phyloP scores from a whole-genome alignment of 805 yeast genomes.

The Kodamaea laetipori region DNA sequence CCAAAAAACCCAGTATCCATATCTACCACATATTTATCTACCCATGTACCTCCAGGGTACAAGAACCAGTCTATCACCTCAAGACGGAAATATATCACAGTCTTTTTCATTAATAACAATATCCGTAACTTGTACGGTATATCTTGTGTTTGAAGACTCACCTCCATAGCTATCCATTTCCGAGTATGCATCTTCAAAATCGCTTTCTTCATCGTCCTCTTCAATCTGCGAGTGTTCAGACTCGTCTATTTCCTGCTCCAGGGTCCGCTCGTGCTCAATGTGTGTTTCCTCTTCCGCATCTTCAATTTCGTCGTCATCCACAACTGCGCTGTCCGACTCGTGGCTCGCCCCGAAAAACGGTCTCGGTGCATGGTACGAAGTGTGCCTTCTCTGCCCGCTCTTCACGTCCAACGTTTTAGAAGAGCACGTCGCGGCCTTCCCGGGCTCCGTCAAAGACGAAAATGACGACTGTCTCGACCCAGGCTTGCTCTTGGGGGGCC shows the following conservation, averaged over 20 bases:
- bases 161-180: slow-evolving; percentile 23
- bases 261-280: not conserved
- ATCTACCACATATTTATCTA: too few species aligned
- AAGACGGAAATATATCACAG: slow-evolving; percentile 28
- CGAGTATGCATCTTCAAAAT: slow-evolving; percentile 10
- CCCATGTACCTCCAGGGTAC: slow-evolving; percentile 5
- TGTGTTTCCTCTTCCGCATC: slow-evolving; percentile 19
- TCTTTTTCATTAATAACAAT: slow-evolving; percentile 40
- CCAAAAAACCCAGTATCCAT: too few species aligned
- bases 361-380: slow-evolving; percentile 29
- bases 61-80: not conserved
- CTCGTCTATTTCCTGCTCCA: slow-evolving; percentile 10
- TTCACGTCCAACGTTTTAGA: not conserved
- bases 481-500: slow-evolving; percentile 9
- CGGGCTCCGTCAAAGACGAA: slow-evolving; percentile 6
- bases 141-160: slow-evolving; percentile 24
- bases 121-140: slow-evolving; percentile 45
- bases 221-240: not conserved
- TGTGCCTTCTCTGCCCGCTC: slow-evolving; percentile 28
- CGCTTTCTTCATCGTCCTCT: slow-evolving; percentile 24
- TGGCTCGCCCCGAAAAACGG: slow-evolving; percentile 22
- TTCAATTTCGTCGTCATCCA: slow-evolving; percentile 14
- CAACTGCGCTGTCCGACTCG: slow-evolving; percentile 16
- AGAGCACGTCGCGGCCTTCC: not conserved
- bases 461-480: slow-evolving; percentile 4